Conservation (phyloP, 495 filamentous ascomycete genomes). For the Neurospora intermedia region DNA sequence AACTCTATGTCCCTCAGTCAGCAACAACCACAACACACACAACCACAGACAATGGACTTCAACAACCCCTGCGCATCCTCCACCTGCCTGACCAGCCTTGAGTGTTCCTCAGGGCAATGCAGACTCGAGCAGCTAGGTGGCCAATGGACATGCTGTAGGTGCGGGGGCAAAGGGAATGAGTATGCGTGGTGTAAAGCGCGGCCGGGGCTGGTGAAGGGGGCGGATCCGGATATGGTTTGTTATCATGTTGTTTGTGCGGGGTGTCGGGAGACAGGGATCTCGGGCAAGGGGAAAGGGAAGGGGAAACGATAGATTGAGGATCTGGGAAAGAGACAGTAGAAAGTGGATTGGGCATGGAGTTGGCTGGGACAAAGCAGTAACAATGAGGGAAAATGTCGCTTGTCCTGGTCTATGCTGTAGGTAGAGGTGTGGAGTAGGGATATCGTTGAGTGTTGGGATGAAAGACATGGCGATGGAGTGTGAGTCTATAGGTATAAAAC, state of each 20-base stretch:
- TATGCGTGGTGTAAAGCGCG: slow-evolving; percentile 6
- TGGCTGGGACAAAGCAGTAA: too few species aligned
- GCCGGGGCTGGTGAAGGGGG: slow-evolving; percentile 20
- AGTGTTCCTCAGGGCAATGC: slow-evolving; percentile 33
- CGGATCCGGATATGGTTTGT: slow-evolving; percentile 35
- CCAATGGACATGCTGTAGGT: slow-evolving; percentile 34
- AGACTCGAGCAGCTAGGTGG: slow-evolving; percentile 32
- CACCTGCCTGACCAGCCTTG: slow-evolving; percentile 29
- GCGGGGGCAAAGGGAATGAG: slow-evolving; percentile 29
- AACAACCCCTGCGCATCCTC: slow-evolving; percentile 32
- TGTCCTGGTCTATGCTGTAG: too few species aligned
- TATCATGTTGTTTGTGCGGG: slow-evolving; percentile 22
- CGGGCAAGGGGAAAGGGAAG: not conserved
- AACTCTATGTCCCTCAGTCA: not conserved
- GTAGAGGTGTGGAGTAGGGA: too few species aligned
- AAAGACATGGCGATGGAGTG: too few species aligned
- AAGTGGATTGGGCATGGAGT: too few species aligned
- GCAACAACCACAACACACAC: not conserved
- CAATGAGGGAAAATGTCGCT: too few species aligned
- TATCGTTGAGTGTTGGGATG: too few species aligned
- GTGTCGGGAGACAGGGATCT: slow-evolving; percentile 6
- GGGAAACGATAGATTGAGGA: not conserved
- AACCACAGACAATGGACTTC: slow-evolving; percentile 18
- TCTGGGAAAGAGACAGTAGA: too few species aligned
- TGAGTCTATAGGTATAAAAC: too few species aligned